Evolutionary conservation across 495 filamentous ascomycete species (phyloP).

Genomic region (Clavariopsis aquatica): DNA sequence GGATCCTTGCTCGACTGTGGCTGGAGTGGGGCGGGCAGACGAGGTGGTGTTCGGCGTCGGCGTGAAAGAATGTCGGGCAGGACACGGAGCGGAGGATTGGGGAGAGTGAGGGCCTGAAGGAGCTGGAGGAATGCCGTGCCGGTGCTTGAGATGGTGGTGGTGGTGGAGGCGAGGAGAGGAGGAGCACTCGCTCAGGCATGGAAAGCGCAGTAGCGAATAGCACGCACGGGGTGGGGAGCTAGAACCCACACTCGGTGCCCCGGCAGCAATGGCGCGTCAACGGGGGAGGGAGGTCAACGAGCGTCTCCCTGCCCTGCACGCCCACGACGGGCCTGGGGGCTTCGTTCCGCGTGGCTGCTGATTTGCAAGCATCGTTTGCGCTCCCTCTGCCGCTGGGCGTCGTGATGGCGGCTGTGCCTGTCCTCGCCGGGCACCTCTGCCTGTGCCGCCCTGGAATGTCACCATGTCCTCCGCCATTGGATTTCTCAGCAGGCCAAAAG

Average conservation of each 20-base stretch:
- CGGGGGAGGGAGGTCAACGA: background rate
- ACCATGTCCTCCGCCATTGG: background rate
- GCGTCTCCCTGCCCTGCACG: background rate
- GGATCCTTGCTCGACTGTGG: conserved; percentile 13
- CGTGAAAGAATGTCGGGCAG: conserved; percentile 18
- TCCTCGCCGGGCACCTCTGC: background rate
- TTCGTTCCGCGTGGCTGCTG: background rate
- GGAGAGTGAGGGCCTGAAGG: background rate
- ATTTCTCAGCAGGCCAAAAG: background rate
- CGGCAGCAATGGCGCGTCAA: background rate
- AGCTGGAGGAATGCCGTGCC: conserved; percentile 14
- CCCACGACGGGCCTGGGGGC: background rate
- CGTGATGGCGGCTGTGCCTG: background rate
- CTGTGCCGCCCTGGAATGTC: background rate
- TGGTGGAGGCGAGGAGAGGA: background rate
- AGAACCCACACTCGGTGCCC: conserved; percentile 5
- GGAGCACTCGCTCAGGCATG: background rate
- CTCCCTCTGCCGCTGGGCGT: background rate
- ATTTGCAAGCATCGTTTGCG: conserved; percentile 19
- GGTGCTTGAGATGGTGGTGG: too few species aligned
- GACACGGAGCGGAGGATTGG: background rate
- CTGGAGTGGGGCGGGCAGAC: conserved; percentile 5
- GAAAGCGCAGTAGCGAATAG: conserved; percentile 13
- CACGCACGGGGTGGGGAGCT: conserved; percentile 14
- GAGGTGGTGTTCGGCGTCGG: conserved; percentile 4